Evolutionary conservation across 2,329 filamentous ascomycete species (phyloP).

Genomic region (Paramyrothecium roridum): DNA sequence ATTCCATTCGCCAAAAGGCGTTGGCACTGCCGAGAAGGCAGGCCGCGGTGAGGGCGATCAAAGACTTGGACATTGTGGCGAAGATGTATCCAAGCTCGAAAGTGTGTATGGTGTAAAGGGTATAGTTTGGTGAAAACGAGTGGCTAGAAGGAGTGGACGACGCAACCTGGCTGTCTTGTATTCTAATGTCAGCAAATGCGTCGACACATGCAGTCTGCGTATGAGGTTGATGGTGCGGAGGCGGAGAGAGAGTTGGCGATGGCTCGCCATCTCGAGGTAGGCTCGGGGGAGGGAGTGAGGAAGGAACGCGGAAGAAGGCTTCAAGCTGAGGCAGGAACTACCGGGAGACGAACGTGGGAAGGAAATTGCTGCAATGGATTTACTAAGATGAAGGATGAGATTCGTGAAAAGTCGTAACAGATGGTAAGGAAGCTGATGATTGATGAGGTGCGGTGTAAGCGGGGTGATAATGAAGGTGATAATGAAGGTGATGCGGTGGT

Average conservation of each 20-base stretch:
- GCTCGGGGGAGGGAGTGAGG: too few species aligned
- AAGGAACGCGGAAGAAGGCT: too few species aligned
- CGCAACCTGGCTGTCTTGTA: conserved; percentile 28
- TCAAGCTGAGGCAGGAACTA: background rate
- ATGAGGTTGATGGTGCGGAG: background rate
- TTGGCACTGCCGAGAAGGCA: conserved; percentile 37
- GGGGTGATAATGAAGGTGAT: too few species aligned
- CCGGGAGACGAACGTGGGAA: background rate
- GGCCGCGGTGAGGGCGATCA: conserved; percentile 24
- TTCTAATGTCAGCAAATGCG: conserved; percentile 3
- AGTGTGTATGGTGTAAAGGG: background rate
- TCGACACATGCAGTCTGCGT: too few species aligned
- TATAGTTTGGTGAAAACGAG: conserved; percentile 7
- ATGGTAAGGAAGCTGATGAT: background rate
- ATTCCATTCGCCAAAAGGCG: conserved; percentile 91
- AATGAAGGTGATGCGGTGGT: too few species aligned
- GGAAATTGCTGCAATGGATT: background rate
- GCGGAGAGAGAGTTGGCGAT: too few species aligned
- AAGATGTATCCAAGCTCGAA: conserved; percentile 19
- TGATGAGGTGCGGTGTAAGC: background rate
- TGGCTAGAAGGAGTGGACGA: conserved; percentile 28
- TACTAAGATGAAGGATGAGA: background rate
- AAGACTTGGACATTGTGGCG: conserved; percentile 28
- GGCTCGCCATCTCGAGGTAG: too few species aligned
- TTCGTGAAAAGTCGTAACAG: background rate